Percentiles rank a stretch among this genome's conserved stretches.
These are phyloP conservation scores for Serendipita sp. DNA, from an alignment of 1,284 basidiomycete species.

Conservation along the genomic window DNA sequence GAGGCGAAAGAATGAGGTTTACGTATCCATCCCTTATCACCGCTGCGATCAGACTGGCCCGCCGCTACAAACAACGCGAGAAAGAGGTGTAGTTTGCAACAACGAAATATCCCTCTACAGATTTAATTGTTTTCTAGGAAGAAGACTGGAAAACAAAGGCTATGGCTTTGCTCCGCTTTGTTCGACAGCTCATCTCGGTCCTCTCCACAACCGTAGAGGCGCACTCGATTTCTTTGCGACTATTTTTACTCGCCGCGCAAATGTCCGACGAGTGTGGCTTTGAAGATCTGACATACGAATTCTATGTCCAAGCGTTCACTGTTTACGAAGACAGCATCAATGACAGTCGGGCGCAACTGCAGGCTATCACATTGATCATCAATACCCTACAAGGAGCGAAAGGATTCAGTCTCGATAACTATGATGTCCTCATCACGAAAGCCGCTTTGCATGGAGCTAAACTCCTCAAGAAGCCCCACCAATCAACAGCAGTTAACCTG, in stretches of 20 bases:
- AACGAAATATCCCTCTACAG: no score
- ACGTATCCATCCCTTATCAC: constrained; percentile 91
- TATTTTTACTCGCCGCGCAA: constrained; percentile 89
- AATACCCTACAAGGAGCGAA: constrained; percentile 70
- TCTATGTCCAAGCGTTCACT: constrained; percentile 89
- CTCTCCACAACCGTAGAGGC: constrained; percentile 85
- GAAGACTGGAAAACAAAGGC: constrained; percentile 73
- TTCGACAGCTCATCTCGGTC: constrained; percentile 80
- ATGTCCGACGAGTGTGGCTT: constrained; percentile 85
- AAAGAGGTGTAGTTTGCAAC: constrained; percentile 11
- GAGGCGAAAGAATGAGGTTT: constrained; percentile 86
- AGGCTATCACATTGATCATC: constrained; percentile 86
- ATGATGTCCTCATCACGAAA: constrained; percentile 91
- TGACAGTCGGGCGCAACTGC: constrained; percentile 80
- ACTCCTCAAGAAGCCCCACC: constrained; percentile 89
- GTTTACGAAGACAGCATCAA: constrained; percentile 93
- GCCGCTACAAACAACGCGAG: constrained; percentile 52
- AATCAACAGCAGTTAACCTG: constrained; percentile 83
- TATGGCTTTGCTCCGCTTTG: constrained; percentile 76
- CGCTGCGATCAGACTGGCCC: constrained; percentile 75
- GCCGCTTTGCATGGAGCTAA: constrained; percentile 89
- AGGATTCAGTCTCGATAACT: constrained; percentile 83
- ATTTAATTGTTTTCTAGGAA: constrained; percentile 34
- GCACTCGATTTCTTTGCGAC: constrained; percentile 73
- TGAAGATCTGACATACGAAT: constrained; percentile 87